Conservation (phyloP, 139 green algal species). For the Ulvella scutata region DNA sequence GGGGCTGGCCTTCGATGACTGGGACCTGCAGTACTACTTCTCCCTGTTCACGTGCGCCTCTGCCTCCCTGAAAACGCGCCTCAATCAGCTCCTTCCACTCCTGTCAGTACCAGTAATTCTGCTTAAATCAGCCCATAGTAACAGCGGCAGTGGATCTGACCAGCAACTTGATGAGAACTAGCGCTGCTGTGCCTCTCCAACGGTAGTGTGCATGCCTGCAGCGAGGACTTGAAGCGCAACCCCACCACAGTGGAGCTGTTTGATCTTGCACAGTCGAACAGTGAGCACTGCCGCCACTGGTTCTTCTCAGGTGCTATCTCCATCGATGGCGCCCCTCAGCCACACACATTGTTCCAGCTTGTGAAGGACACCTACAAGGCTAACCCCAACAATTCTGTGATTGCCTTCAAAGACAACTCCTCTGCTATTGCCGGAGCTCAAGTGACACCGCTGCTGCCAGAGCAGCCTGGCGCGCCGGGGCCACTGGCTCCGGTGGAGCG, state of each 20-base stretch:
- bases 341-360: constrained; percentile 62
- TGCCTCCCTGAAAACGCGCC: not conserved
- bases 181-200: no score
- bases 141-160: no score
- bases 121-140: no score
- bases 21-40: constrained; percentile 89
- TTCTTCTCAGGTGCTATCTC: constrained; percentile 83
- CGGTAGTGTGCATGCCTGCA: no score
- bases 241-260: constrained; percentile 99
- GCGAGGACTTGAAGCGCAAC: constrained; percentile 78
- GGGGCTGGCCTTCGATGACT: constrained; percentile 94
- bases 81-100: no score
- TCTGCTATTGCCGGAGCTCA: constrained; percentile 66
- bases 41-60: constrained; percentile 41
- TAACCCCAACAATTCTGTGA: constrained; percentile 84
- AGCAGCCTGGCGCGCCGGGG: constrained; percentile 42
- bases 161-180: no score
- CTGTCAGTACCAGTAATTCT: no score
- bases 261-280: constrained; percentile 96
- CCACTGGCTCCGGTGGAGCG: constrained; percentile 33
- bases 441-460: constrained; percentile 62
- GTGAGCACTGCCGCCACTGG: constrained; percentile 54
- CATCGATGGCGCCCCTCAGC: constrained; percentile 63
- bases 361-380: constrained; percentile 60
- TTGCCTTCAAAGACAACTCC: constrained; percentile 99